phyloP scores from a whole-genome alignment of 1,284 basidiomycete species.

The Cryptococcus hybrid region DNA sequence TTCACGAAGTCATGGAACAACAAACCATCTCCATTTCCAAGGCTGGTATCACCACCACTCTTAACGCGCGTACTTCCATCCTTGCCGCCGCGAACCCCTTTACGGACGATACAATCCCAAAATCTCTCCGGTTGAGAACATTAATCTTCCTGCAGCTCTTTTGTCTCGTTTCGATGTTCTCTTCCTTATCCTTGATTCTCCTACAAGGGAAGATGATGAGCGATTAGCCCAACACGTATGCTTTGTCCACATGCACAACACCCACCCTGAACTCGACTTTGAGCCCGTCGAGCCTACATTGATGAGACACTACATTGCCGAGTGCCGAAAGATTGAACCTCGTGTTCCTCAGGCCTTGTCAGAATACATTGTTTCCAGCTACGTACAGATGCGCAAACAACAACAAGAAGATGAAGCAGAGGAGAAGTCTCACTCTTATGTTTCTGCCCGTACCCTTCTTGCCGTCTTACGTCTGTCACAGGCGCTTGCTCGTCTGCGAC shows the following conservation, averaged over 20 bases:
- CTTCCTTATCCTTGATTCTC: conserved; percentile 97
- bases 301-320: conserved; percentile 96
- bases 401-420: conserved; percentile 88
- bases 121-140: conserved; percentile 97
- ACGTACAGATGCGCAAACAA: conserved; percentile 89
- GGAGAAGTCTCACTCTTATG: conserved; percentile 88
- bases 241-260: conserved; percentile 95
- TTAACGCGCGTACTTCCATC: conserved; percentile 98
- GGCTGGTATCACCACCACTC: conserved; percentile 96
- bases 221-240: conserved; percentile 95
- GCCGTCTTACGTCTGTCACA: conserved; percentile 93
- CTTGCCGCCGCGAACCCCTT: conserved; percentile 95
- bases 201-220: conserved; percentile 91
- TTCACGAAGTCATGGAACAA: conserved; percentile 99
- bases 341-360: conserved; percentile 83
- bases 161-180: conserved; percentile 94
- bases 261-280: conserved; percentile 73
- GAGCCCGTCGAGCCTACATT: conserved; percentile 80
- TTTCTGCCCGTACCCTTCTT: conserved; percentile 93
- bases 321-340: conserved; percentile 85
- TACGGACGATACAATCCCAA: conserved; percentile 99
- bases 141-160: conserved; percentile 96
- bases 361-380: conserved; percentile 90
- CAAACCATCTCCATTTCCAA: conserved; percentile 99
- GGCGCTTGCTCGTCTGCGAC: conserved; percentile 87